phyloP scores from a whole-genome alignment of 1,284 basidiomycete genomes.

The Marasmius oreades region DNA sequence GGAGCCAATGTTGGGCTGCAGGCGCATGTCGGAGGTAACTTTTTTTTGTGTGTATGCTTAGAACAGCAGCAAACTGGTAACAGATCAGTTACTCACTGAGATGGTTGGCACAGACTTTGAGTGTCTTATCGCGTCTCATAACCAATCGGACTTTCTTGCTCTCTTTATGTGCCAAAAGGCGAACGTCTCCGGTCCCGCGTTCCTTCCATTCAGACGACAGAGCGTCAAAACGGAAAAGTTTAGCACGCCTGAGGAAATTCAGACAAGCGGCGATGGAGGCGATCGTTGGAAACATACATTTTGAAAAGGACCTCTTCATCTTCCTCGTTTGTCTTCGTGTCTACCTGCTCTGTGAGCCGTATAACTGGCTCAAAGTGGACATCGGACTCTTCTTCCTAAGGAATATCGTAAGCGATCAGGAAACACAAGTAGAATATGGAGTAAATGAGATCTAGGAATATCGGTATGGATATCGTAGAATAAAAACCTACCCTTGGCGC shows the following conservation, averaged over 20 bases:
- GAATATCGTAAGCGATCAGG: conserved; percentile 8
- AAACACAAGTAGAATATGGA: conserved; percentile 9
- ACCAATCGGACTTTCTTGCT: conserved; percentile 93
- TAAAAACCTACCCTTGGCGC: conserved; percentile 58
- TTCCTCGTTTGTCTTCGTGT: conserved; percentile 94
- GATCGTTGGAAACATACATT: conserved; percentile 65
- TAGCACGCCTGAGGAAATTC: conserved; percentile 76
- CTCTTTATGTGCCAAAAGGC: conserved; percentile 84
- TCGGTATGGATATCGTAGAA: background rate
- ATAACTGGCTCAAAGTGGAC: conserved; percentile 96
- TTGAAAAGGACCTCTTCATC: conserved; percentile 94
- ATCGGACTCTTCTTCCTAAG: conserved; percentile 82
- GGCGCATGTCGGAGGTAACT: conserved; percentile 91
- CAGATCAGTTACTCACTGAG: conserved; percentile 61
- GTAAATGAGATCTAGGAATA: background rate
- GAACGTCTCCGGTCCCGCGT: conserved; percentile 89
- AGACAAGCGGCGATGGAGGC: conserved; percentile 15
- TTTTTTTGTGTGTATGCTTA: conserved; percentile 9
- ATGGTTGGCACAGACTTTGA: conserved; percentile 99
- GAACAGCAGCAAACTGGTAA: conserved; percentile 4
- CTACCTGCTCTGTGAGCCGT: conserved; percentile 94
- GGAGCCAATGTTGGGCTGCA: conserved; percentile 97
- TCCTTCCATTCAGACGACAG: conserved; percentile 94
- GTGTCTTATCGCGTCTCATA: conserved; percentile 99
- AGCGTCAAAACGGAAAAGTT: conserved; percentile 95